phyloP scores from a whole-genome alignment of 345 rosid genomes.

The Heritiera fomes region DNA sequence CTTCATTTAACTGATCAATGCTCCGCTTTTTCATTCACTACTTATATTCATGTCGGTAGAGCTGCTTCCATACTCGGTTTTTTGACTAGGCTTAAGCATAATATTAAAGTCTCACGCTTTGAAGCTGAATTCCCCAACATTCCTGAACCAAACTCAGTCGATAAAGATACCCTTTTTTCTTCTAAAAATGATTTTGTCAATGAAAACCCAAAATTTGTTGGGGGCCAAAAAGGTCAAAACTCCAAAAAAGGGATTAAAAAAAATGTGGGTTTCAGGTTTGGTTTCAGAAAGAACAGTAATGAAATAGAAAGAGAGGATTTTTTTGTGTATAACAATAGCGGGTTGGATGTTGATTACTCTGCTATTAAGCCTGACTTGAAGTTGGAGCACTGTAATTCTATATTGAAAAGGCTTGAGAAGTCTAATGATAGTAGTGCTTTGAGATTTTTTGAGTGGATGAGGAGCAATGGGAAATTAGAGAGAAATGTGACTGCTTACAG shows the following conservation, averaged over 20 bases:
- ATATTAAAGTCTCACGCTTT: conserved; percentile 38
- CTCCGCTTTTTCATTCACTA: conserved; percentile 42
- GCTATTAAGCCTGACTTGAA: conserved; percentile 46
- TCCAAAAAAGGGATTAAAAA: conserved; percentile 36
- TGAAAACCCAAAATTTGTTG: conserved; percentile 29
- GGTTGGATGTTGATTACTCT: conserved; percentile 58
- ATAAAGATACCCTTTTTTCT: conserved; percentile 25
- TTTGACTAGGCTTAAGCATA: conserved; percentile 38
- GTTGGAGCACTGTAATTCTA: conserved; percentile 53
- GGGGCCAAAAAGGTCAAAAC: conserved; percentile 21
- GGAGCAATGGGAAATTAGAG: conserved; percentile 55
- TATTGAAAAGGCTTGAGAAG: conserved; percentile 71
- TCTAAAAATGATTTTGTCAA: conserved; percentile 20
- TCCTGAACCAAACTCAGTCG: conserved; percentile 31
- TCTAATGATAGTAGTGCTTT: conserved; percentile 52
- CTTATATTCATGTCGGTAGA: conserved; percentile 27
- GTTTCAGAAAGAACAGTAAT: conserved; percentile 36
- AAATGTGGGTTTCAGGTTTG: conserved; percentile 18
- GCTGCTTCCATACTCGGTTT: conserved; percentile 35
- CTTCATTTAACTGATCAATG: conserved; percentile 40
- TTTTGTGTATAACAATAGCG: conserved; percentile 37
- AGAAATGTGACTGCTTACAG: conserved; percentile 64
- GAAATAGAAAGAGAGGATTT: conserved; percentile 34
- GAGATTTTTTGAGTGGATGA: conserved; percentile 84
- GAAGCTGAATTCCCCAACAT: conserved; percentile 33